Base-by-base conservation (phyloP, 768 basidiomycete genomes). In the Hemileccinum rubropunctum region DNA sequence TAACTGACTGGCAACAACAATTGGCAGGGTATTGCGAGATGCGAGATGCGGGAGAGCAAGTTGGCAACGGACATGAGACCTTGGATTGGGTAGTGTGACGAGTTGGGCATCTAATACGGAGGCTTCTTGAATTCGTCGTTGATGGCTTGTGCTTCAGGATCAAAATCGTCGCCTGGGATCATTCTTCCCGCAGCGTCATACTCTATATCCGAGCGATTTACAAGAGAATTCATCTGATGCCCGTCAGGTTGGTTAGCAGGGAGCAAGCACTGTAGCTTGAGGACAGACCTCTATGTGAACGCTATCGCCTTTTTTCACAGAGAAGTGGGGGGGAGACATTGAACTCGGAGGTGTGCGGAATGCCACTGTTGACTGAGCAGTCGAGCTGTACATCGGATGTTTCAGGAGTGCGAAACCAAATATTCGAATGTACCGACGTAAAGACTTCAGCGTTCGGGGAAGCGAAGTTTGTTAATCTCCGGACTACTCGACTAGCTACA, bases 161-260 rank as follows among this genome's bases (percentile, higher is more conserved):
- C 85, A 52, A 74, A 79, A 18, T 64, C 65, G 43, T 77, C 76
- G 17, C 60, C 56, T 52, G 73, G 75, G 30, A 73, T 59, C n/a
- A 76, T 52, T 30, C 76, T 74, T 34, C 84, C 84, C n/a, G 75
- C 59, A 0, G 75, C 79, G 56, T 85, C 83, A 57, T 83, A 86
- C 45, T 76, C 77, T 28, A 71, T 48, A 42, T 74, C 76, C 6
- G 70, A 60, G 13, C 71, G 75, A 51, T 71, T 73, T 54, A 79
- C 75, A 48, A 84, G 83, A 13, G 82, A 82, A 51, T 83, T 76
- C 85, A 87, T 87, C 84, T 87, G 53, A n/a, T 5, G 18, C 32
- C 39, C 45, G n/a, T 64, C 39, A 45, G 46, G 48, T 48, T 11
- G 4, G 43, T 46, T 20, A 54, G 23, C 39, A 32, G 8, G 10